Conservation (phyloP, 2,329 filamentous ascomycete genomes). For the Metarhizium anisopliae region DNA sequence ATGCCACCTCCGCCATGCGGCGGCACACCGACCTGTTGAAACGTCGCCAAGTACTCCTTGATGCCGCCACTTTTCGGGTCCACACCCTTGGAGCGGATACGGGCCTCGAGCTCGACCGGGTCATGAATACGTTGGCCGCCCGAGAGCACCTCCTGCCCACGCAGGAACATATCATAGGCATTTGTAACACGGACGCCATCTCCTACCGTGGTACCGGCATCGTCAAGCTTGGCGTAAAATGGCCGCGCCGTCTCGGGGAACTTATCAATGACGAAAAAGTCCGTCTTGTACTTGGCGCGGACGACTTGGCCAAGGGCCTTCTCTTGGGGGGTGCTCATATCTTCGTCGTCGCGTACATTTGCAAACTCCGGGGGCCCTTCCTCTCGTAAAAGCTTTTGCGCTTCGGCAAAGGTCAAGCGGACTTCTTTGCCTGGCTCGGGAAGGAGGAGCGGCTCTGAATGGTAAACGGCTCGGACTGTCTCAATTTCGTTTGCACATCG, state of each 20-base stretch:
- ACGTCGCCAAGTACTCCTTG: conserved; percentile 83
- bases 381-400: conserved; percentile 66
- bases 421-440: conserved; percentile 67
- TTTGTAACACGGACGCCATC: conserved; percentile 57
- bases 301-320: conserved; percentile 84
- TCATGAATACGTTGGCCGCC: conserved; percentile 89
- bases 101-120: conserved; percentile 63
- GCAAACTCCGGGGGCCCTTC: conserved; percentile 59
- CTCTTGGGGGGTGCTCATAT: conserved; percentile 73
- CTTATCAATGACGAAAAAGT: conserved; percentile 96
- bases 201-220: conserved; percentile 29
- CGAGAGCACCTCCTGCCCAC: conserved; percentile 86
- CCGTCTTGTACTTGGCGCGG: conserved; percentile 80
- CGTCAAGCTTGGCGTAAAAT: conserved; percentile 70
- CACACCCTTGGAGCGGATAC: conserved; percentile 71
- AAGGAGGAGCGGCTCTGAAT: conserved; percentile 69
- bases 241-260: conserved; percentile 58
- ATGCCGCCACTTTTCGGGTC: conserved; percentile 67
- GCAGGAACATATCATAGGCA: conserved; percentile 76
- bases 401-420: conserved; percentile 69
- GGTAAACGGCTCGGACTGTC: conserved; percentile 62
- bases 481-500: conserved; percentile 65
- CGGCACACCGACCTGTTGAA: not conserved
- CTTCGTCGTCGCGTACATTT: conserved; percentile 67
- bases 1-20: conserved; percentile 10